Evolutionary conservation across 2,329 filamentous ascomycete species (phyloP), one percentile per base, ranked within the genome.

Genomic region (Cladosporium sp.): DNA sequence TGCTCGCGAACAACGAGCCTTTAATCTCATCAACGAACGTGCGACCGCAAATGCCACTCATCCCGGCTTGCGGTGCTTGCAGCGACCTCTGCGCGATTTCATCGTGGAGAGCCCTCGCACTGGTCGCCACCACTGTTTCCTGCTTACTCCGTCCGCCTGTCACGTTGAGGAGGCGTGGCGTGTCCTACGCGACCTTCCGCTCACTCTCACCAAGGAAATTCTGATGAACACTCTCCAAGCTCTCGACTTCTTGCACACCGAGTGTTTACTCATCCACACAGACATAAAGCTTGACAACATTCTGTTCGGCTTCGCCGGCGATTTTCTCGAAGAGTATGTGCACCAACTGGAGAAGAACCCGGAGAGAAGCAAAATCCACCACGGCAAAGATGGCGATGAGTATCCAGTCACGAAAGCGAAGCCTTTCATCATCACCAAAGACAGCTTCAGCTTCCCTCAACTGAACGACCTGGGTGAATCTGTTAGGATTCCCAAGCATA

Each of bases 241-340:
- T 10, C 61, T 64, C 36, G 61, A 57, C 51, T 64, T 64, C 38
- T 12, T 64, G 61, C 61, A 64, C 61, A 24, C 36, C 2, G 61
- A 64, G 38, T 57, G 49, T 34, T 41, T 14, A 3, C 61, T 64
- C 32, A 64, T 64, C 5, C 61, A 64, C 51, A 64, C 61, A 1
- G 61, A 64, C 24, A 32, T 64, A 8, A 64, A 64, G 51, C 61
- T 64, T 51, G 61, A 64, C 51, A 64, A 64, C 61, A 57, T 64
- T 38, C 61, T 64, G 18, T 64, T 64, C 26, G 61, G 61, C 24
- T 64, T 64, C 15, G 49, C 36, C 15, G 38, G 41, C n/a, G 8
- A 30, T 34, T 32, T 44, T 11, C 12, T 64, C 21, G 51, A 34
- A 15, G 36, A 32, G 14, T 64, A 64, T 36, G 51, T 57, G 2